phyloP scores from a whole-genome alignment of 169 alveolate species.

The Plasmodium gaboni region DNA sequence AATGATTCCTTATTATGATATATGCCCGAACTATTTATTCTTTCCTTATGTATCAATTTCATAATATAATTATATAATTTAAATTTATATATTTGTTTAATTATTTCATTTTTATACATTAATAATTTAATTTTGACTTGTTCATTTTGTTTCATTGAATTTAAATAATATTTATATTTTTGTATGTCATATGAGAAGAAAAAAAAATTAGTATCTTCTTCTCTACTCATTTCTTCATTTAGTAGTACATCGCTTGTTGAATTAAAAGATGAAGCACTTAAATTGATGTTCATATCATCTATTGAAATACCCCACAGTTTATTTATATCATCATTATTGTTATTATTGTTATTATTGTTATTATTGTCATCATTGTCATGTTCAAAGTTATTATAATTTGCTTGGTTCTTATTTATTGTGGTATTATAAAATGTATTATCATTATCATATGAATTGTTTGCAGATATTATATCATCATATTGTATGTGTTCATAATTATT shows the following conservation, averaged over 20 bases:
- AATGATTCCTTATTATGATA: background rate
- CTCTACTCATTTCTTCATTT: background rate
- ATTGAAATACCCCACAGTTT: slow-evolving; percentile 49
- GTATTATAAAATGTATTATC: background rate
- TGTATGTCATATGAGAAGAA: background rate
- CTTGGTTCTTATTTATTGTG: background rate
- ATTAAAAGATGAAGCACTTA: background rate
- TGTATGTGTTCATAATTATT: background rate
- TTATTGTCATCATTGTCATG: background rate
- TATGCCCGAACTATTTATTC: background rate
- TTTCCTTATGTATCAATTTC: slow-evolving; percentile 40
- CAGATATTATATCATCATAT: background rate
- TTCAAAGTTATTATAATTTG: background rate
- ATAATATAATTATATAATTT: slow-evolving; percentile 35
- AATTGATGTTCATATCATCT: slow-evolving; percentile 15
- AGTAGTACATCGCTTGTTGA: background rate
- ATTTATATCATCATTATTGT: background rate
- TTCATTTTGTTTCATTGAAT: slow-evolving; percentile 15
- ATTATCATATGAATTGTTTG: background rate
- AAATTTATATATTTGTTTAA: slow-evolving; percentile 34
- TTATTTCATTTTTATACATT: slow-evolving; percentile 41
- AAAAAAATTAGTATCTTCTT: background rate
- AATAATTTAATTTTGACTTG: slow-evolving; percentile 17
- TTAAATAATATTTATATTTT: background rate
- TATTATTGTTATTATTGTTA: background rate